These are phyloP conservation scores for Larix sibirica DNA, from an alignment of 83 land plant species.

Conservation along the genomic window DNA sequence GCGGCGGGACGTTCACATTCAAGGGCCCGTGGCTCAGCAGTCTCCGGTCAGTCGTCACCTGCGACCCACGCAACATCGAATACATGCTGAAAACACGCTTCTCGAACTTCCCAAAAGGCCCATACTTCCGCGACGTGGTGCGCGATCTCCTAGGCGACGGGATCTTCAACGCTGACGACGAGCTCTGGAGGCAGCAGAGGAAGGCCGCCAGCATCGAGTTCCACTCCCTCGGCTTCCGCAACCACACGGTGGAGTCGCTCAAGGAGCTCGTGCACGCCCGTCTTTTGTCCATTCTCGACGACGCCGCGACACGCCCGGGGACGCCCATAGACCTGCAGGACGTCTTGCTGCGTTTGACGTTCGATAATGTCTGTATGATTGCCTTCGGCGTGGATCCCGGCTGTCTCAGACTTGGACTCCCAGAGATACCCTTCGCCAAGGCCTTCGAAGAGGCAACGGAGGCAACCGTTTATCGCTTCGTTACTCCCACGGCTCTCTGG, in stretches of 20 bases:
- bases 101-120: slow-evolving; percentile 63
- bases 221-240: slow-evolving; percentile 61
- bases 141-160: slow-evolving; percentile 76
- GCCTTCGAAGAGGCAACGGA: slow-evolving; percentile 87
- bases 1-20: slow-evolving; percentile 65
- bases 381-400: slow-evolving; percentile 86
- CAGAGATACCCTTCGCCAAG: slow-evolving; percentile 65
- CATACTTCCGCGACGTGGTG: slow-evolving; percentile 41
- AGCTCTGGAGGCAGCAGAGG: slow-evolving; percentile 52
- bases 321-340: slow-evolving; percentile 57
- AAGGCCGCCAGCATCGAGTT: slow-evolving; percentile 74
- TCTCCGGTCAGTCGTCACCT: slow-evolving; percentile 61
- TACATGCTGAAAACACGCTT: slow-evolving; percentile 71
- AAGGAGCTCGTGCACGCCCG: slow-evolving; percentile 54
- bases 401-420: slow-evolving; percentile 49
- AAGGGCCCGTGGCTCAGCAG: slow-evolving; percentile 45
- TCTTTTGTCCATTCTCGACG: slow-evolving; percentile 45
- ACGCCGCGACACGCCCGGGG: neutral
- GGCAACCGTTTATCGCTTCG: slow-evolving; percentile 52
- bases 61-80: slow-evolving; percentile 73
- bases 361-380: slow-evolving; percentile 86
- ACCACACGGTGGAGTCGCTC: slow-evolving; percentile 44
- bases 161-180: slow-evolving; percentile 75
- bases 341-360: slow-evolving; percentile 63
- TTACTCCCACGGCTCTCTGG: slow-evolving; percentile 56